phyloP scores from a whole-genome alignment of 768 basidiomycete genomes.

The Psilocybe subaeruginosa region DNA sequence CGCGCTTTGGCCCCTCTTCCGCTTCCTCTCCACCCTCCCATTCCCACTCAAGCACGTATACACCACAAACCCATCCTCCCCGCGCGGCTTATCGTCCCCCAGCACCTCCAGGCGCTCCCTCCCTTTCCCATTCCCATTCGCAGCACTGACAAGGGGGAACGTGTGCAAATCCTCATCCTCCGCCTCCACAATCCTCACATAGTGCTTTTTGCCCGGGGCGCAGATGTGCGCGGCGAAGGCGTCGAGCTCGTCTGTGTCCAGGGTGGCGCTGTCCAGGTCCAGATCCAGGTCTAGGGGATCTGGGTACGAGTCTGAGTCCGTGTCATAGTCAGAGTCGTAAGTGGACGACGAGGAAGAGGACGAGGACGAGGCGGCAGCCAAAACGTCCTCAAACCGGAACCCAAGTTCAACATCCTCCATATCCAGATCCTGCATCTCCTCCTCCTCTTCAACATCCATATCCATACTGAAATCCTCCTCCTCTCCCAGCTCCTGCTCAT shows the following conservation, averaged over 20 bases:
- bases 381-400: neutral
- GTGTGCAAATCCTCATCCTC: neutral
- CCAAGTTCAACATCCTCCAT: neutral
- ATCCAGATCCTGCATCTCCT: constrained; percentile 29
- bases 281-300: too few relatives aligned
- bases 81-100: constrained; percentile 20
- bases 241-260: too few relatives aligned
- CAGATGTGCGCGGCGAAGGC: neutral
- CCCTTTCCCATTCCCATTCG: too few relatives aligned
- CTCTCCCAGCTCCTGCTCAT: constrained; percentile 23
- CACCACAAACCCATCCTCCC: constrained; percentile 1
- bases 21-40: neutral
- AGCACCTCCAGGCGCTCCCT: neutral
- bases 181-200: neutral
- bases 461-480: constrained; percentile 27
- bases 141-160: too few relatives aligned
- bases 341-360: too few relatives aligned
- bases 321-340: neutral
- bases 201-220: neutral
- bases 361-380: neutral
- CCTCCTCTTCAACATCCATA: constrained; percentile 19
- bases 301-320: neutral
- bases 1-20: neutral
- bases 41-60: neutral
- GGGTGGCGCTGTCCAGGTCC: too few relatives aligned